phyloP scores from a whole-genome alignment of 768 basidiomycete species.

The Crucibulum laeve region DNA sequence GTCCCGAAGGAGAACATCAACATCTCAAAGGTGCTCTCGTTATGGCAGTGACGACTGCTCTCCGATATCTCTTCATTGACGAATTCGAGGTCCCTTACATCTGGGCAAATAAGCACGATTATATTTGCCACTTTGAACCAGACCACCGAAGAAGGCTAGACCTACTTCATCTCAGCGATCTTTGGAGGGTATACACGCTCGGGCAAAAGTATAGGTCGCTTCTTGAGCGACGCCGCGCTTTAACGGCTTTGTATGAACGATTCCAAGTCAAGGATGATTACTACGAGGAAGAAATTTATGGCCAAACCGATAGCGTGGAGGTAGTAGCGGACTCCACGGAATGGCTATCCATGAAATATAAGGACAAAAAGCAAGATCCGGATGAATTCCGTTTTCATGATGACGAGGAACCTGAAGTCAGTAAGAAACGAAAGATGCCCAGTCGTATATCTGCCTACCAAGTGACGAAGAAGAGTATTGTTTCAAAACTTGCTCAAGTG shows the following conservation, averaged over 20 bases:
- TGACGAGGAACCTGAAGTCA: conserved; percentile 49
- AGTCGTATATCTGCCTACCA: conserved; percentile 84
- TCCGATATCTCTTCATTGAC: conserved; percentile 81
- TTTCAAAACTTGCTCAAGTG: conserved; percentile 79
- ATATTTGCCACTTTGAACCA: conserved; percentile 76
- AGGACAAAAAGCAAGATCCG: conserved; percentile 61
- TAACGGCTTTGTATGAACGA: conserved; percentile 62
- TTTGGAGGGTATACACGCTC: conserved; percentile 90
- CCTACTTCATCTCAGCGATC: conserved; percentile 71
- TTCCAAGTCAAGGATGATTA: conserved; percentile 71
- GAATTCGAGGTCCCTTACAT: conserved; percentile 94
- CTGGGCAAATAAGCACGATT: conserved; percentile 90
- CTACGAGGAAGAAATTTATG: conserved; percentile 65
- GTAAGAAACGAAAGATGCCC: conserved; percentile 73
- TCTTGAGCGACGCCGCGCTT: conserved; percentile 61
- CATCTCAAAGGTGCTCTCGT: conserved; percentile 66
- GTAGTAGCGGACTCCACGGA: conserved; percentile 87
- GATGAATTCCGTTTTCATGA: conserved; percentile 68
- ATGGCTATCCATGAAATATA: conserved; percentile 86
- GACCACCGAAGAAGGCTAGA: conserved; percentile 61
- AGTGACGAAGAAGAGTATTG: conserved; percentile 72
- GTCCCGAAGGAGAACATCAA: conserved; percentile 53
- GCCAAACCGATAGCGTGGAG: conserved; percentile 77
- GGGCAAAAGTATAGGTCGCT: conserved; percentile 90
- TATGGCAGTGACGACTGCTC: conserved; percentile 70